Evolutionary conservation across 768 basidiomycete genomes (phyloP), one percentile per base, ranked within the genome.

Genomic region (Dacryopinax primogenitus): DNA sequence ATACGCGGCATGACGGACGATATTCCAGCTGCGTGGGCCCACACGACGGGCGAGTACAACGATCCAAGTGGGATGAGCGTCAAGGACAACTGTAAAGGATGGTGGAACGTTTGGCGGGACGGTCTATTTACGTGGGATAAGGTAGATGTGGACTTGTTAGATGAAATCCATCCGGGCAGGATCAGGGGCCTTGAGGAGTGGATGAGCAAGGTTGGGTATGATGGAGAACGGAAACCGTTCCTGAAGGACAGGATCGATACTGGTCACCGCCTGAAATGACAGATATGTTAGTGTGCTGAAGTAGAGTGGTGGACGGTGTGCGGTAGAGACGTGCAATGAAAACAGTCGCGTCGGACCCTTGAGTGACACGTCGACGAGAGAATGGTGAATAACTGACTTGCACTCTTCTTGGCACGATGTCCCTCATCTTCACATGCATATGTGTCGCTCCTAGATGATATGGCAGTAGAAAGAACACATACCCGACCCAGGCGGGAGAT

Each of bases 101-200:
- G 76, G 71, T 82, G 78, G 78, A 72, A 73, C 13, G 64, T 75
- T 62, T 82, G 74, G 73, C 69, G 78, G 32, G 81, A 82, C 63
- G 76, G 77, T 67, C 68, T 81, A 34, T 69, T 81, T 37, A 74
- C 71, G 68, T 72, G 77, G 68, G 77, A 82, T 66, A 76, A 78
- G 74, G 75, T 76, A 3, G 80, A 79, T 79, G 73, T 81, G 21
- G 69, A 76, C 62, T 30, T 58, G 51, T 21, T 58, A 7, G 51
- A 58, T 30, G 72, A 70, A 16, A 69, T 79, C 15, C 73, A 81
- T 70, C 78, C 79, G 0, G 67, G 68, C 12, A 70, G 71, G 3
- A 66, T 58, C 7, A 58, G 75, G 58, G 75, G 74, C 0, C 68
- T 80, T 26, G 78, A 78, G 69, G 74, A 67, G 36, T 80, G 79